A percentile compares a stretch with the other conserved stretches of the same genome.
Evolutionary conservation across 805 yeast genomes (phyloP).

Genomic region (Metschnikowia arizonensis): DNA sequence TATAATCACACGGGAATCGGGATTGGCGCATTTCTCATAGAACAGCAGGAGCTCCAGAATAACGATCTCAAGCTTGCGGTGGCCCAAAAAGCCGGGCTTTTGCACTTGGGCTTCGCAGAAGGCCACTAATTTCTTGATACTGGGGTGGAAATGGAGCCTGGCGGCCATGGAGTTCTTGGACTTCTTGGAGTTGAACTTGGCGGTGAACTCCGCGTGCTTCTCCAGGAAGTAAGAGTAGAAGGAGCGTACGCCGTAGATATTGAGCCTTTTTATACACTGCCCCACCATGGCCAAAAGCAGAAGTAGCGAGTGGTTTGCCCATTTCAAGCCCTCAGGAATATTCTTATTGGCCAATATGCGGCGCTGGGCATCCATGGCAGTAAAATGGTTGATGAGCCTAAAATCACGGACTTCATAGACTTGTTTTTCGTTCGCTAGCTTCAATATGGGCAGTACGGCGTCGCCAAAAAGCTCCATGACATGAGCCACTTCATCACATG

Average conservation of each 20-base stretch:
- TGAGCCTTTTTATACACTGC: slow-evolving; percentile 61
- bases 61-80: slow-evolving; percentile 66
- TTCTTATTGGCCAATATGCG: slow-evolving; percentile 49
- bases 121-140: slow-evolving; percentile 42
- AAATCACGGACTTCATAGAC: slow-evolving; percentile 68
- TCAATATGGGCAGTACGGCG: slow-evolving; percentile 65
- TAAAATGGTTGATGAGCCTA: slow-evolving; percentile 60
- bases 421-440: slow-evolving; percentile 58
- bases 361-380: slow-evolving; percentile 65
- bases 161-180: slow-evolving; percentile 62
- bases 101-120: slow-evolving; percentile 43
- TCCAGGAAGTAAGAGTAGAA: slow-evolving; percentile 66
- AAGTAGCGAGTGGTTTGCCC: slow-evolving; percentile 63
- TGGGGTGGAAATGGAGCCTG: slow-evolving; percentile 52
- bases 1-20: slow-evolving; percentile 71
- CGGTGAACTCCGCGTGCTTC: slow-evolving; percentile 52
- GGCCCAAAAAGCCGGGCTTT: slow-evolving; percentile 46
- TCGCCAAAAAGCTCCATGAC: slow-evolving; percentile 52
- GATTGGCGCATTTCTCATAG: slow-evolving; percentile 37
- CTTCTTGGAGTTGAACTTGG: slow-evolving; percentile 54
- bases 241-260: slow-evolving; percentile 76
- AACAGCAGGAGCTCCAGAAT: slow-evolving; percentile 56
- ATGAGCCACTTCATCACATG: slow-evolving; percentile 51
- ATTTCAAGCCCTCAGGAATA: slow-evolving; percentile 65
- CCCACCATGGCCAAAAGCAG: slow-evolving; percentile 69